phyloP scores from a whole-genome alignment of 106 monocot species.

The Dactylorhiza incarnata region DNA sequence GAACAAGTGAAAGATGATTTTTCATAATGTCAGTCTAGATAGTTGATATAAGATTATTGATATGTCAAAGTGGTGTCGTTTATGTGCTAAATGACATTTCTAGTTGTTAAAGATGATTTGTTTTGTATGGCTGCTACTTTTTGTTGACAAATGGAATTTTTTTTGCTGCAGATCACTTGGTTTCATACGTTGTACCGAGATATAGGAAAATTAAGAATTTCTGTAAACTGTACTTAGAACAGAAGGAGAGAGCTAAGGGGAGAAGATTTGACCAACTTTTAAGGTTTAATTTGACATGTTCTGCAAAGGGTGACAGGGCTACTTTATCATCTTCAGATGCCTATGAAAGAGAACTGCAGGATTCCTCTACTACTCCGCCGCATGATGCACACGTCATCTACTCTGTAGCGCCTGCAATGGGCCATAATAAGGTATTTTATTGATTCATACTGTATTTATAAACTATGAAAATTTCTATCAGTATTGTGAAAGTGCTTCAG shows the following conservation, averaged over 20 bases:
- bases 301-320: slow-evolving; percentile 5
- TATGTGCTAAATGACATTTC: too few species aligned
- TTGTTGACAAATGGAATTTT: neutral
- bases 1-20: too few species aligned
- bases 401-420: slow-evolving; percentile 69
- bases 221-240: slow-evolving; percentile 11
- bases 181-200: slow-evolving; percentile 6
- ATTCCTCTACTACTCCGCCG: slow-evolving; percentile 15
- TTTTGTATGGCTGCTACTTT: neutral
- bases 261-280: slow-evolving; percentile 10
- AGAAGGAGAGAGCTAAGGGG: neutral
- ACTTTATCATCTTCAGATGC: slow-evolving; percentile 9
- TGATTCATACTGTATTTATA: neutral
- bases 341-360: neutral
- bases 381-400: slow-evolving; percentile 60
- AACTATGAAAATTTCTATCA: neutral
- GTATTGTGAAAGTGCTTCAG: neutral
- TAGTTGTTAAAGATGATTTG: too few species aligned
- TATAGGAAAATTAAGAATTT: slow-evolving; percentile 10
- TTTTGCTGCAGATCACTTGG: slow-evolving; percentile 16
- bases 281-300: slow-evolving; percentile 16
- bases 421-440: slow-evolving; percentile 78
- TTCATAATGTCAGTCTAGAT: too few species aligned
- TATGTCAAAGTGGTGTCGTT: too few species aligned
- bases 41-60: too few species aligned